phyloP scores from a whole-genome alignment of 129 eudicot genomes.

The Flaveria bidentis region DNA sequence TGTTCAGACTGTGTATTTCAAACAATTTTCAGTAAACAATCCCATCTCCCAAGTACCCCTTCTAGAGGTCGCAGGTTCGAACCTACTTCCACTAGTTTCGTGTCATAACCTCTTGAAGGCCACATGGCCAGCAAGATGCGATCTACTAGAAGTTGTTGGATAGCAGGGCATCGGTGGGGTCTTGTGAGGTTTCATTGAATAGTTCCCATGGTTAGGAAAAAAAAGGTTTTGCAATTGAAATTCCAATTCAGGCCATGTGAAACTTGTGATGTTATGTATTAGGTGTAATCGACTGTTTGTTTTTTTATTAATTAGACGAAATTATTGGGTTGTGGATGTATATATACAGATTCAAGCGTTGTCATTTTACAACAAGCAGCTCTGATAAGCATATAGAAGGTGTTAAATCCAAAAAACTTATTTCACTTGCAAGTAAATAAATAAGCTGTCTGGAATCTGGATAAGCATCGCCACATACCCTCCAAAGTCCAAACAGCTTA shows the following conservation, averaged over 20 bases:
- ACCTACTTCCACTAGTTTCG: no score
- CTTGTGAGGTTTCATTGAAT: no score
- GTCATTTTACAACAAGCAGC: neutral
- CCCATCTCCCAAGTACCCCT: neutral
- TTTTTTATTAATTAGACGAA: conserved; percentile 4
- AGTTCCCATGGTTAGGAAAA: no score
- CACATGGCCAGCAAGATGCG: no score
- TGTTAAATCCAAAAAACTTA: neutral
- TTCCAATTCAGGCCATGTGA: conserved; percentile 4
- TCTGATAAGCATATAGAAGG: neutral
- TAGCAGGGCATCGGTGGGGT: no score
- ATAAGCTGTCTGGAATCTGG: neutral
- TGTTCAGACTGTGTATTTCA: neutral
- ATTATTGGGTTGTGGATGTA: neutral
- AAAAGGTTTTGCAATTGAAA: conserved; percentile 1
- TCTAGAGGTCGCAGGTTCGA: no score
- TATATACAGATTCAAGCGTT: conserved; percentile 19
- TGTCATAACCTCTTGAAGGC: no score
- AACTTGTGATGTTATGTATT: neutral
- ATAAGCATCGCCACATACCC: neutral
- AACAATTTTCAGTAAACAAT: neutral
- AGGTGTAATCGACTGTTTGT: conserved; percentile 2
- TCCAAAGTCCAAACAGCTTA: neutral
- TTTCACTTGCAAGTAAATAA: neutral
- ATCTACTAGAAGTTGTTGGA: no score